A percentile compares a stretch with the other conserved stretches of the same genome.
phyloP scores from a whole-genome alignment of 192 early-diverging fungal species.

The Coemansia sp. region DNA sequence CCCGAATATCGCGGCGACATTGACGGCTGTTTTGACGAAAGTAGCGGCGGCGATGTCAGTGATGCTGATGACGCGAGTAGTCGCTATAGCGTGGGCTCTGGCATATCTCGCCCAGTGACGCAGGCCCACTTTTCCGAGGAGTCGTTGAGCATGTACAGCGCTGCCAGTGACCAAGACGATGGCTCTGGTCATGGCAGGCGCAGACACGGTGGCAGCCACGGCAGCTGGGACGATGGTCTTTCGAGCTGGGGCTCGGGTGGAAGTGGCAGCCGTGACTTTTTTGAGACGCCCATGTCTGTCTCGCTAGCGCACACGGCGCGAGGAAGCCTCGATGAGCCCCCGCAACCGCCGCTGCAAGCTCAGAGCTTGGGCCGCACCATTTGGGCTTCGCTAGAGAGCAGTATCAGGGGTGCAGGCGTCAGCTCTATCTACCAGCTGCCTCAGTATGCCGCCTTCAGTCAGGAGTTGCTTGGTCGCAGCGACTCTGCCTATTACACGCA shows the following conservation, averaged over 20 bases:
- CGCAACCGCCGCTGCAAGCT: neutral
- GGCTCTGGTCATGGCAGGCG: conserved; percentile 5
- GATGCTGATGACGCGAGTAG: neutral
- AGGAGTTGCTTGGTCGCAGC: conserved; percentile 11
- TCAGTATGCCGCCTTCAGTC: conserved; percentile 22
- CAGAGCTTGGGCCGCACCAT: neutral
- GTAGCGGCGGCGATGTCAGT: neutral
- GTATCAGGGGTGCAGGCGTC: neutral
- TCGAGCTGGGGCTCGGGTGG: neutral
- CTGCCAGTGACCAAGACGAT: conserved; percentile 14
- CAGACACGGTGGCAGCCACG: neutral
- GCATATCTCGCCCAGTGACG: conserved; percentile 18
- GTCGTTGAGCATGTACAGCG: conserved; percentile 34
- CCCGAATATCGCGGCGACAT: neutral
- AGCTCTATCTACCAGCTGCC: conserved; percentile 21
- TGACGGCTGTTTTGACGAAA: neutral
- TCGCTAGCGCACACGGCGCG: neutral
- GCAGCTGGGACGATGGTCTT: conserved; percentile 9
- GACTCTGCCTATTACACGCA: neutral
- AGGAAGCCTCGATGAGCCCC: neutral
- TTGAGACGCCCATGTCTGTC: conserved; percentile 2
- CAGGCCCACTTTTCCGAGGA: conserved; percentile 21
- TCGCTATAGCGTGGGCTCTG: conserved; percentile 14
- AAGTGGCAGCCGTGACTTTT: conserved; percentile 1
- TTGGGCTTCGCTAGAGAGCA: neutral